These are phyloP conservation scores for Spizellomyces punctatus DNA, from an alignment of 192 early-diverging fungal genomes.

Conservation along the genomic window DNA sequence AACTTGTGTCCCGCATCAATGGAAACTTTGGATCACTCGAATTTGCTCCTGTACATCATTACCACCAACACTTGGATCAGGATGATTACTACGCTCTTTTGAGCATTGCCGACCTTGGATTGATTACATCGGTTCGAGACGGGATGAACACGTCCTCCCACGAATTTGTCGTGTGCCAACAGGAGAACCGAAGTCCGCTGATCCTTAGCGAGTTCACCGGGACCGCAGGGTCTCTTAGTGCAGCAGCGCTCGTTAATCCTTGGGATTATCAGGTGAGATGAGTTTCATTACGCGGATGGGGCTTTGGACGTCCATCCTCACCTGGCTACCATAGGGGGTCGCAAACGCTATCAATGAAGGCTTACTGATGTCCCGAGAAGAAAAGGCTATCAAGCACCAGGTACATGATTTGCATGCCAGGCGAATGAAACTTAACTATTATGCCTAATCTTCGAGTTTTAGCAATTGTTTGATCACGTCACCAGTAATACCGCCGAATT, in stretches of 20 bases:
- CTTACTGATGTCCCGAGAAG: conserved; percentile 77
- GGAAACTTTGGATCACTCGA: conserved; percentile 92
- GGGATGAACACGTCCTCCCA: conserved; percentile 98
- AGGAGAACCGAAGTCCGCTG: conserved; percentile 81
- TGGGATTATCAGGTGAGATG: conserved; percentile 76
- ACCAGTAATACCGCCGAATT: conserved; percentile 77
- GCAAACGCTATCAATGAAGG: conserved; percentile 90
- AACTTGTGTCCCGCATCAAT: conserved; percentile 93
- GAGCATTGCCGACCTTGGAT: conserved; percentile 86
- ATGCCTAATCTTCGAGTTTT: conserved; percentile 10
- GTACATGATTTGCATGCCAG: conserved; percentile 25
- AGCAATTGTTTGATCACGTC: conserved; percentile 81
- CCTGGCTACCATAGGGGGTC: conserved; percentile 56
- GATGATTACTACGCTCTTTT: conserved; percentile 97
- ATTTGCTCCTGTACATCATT: conserved; percentile 92
- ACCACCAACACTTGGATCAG: conserved; percentile 87
- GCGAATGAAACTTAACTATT: neutral
- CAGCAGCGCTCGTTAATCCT: conserved; percentile 90
- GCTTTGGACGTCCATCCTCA: neutral
- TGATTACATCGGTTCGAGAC: conserved; percentile 91
- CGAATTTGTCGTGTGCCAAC: conserved; percentile 92
- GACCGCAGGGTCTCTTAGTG: conserved; percentile 86
- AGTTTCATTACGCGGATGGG: too few species aligned
- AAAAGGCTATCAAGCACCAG: conserved; percentile 75
- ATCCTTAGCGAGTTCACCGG: conserved; percentile 97